Percentiles rank a stretch among this genome's conserved stretches.
Conservation (phyloP, 129 eudicot species). For the Glebionis coronaria region DNA sequence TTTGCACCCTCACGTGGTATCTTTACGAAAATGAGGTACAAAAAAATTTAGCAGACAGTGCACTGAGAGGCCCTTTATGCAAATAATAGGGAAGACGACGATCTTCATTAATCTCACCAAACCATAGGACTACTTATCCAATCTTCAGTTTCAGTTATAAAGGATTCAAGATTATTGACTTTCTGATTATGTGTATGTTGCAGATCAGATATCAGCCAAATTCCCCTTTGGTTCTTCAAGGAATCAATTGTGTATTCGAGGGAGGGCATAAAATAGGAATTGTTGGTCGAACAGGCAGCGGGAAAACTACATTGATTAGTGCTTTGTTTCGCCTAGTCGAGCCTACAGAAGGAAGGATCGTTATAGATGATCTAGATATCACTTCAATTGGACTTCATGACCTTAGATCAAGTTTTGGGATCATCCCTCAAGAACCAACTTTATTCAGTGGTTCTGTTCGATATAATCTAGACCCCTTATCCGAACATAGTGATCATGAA, state of each 20-base stretch:
- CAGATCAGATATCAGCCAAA: constrained; percentile 59
- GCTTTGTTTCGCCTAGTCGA: constrained; percentile 70
- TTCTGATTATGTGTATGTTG: constrained; percentile 2
- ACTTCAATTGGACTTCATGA: constrained; percentile 58
- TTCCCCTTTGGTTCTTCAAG: constrained; percentile 56
- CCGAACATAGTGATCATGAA: constrained; percentile 50
- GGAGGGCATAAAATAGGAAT: constrained; percentile 67
- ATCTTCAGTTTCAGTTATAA: neutral
- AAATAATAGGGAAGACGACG: too few species aligned
- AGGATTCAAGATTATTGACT: neutral
- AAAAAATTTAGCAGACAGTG: too few species aligned
- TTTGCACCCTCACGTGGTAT: too few species aligned
- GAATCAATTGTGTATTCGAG: constrained; percentile 60
- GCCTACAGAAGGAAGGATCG: constrained; percentile 59
- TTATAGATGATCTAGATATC: constrained; percentile 54
- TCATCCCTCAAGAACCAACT: constrained; percentile 73
- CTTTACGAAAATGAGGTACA: too few species aligned
- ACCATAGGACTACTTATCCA: too few species aligned
- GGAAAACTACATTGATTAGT: constrained; percentile 68
- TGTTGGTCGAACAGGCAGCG: constrained; percentile 80
- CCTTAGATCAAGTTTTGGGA: constrained; percentile 56
- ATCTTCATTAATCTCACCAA: too few species aligned
- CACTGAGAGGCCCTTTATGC: too few species aligned
- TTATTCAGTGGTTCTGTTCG: constrained; percentile 57
- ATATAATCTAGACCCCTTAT: constrained; percentile 62